Evolutionary conservation across 2,329 filamentous ascomycete genomes (phyloP).

Genomic region (Exophiala spinifera): DNA sequence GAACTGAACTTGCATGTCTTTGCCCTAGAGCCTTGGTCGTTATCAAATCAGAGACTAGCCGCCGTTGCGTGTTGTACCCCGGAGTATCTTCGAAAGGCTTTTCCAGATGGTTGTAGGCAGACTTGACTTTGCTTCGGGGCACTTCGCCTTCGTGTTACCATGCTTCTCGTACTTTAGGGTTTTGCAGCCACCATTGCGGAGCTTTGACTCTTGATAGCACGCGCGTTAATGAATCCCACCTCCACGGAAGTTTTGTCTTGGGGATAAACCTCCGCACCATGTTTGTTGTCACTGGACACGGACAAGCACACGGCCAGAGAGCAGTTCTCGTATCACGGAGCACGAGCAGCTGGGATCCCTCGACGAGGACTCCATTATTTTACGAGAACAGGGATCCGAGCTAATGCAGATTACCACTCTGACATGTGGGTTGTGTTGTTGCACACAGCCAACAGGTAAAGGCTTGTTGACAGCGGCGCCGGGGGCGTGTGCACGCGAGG

Average conservation of each 20-base stretch:
- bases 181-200: too few relatives aligned
- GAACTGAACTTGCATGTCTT: too few relatives aligned
- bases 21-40: too few relatives aligned
- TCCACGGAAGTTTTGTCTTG: background rate
- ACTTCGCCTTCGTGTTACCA: too few relatives aligned
- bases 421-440: background rate
- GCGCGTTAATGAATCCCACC: background rate
- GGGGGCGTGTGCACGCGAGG: background rate
- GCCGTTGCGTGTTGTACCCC: too few relatives aligned
- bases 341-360: background rate
- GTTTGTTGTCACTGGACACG: too few relatives aligned
- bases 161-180: too few relatives aligned
- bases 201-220: background rate
- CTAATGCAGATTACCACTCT: background rate
- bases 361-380: background rate
- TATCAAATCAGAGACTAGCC: too few relatives aligned
- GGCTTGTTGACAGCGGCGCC: background rate
- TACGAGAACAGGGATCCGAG: too few relatives aligned
- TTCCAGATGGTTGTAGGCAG: background rate
- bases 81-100: background rate
- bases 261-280: too few relatives aligned
- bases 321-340: background rate
- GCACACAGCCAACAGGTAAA: background rate
- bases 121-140: too few relatives aligned
- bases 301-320: too few relatives aligned